Conservation (phyloP, 495 filamentous ascomycete genomes). For the Cenococcum geophilum region DNA sequence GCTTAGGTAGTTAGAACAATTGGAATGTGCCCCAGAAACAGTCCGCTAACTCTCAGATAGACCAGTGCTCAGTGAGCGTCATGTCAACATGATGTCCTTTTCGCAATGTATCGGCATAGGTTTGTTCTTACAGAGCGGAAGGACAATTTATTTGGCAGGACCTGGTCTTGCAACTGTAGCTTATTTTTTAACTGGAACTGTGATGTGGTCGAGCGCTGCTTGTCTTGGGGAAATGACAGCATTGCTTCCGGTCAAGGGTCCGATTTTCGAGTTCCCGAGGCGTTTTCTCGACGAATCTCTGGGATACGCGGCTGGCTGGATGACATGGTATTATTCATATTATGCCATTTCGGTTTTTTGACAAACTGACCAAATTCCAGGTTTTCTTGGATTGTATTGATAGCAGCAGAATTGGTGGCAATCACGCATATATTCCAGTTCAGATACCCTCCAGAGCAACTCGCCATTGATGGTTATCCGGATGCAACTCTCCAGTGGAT, state of each 20-base stretch:
- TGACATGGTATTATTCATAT: conserved; percentile 9
- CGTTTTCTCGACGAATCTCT: conserved; percentile 16
- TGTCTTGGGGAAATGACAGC: conserved; percentile 18
- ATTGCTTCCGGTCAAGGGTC: conserved; percentile 9
- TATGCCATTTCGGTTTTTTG: background rate
- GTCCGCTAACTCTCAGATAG: background rate
- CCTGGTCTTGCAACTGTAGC: conserved; percentile 11
- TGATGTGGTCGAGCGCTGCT: conserved; percentile 15
- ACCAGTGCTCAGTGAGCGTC: conserved; percentile 9
- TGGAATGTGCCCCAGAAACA: background rate
- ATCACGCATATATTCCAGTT: conserved; percentile 18
- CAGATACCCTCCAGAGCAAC: conserved; percentile 13
- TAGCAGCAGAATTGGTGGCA: conserved; percentile 12
- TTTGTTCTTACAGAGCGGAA: conserved; percentile 4
- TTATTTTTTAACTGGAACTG: conserved; percentile 9
- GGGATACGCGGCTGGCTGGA: conserved; percentile 13
- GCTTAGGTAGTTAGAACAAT: background rate
- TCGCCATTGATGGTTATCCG: conserved; percentile 13
- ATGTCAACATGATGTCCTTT: conserved; percentile 15
- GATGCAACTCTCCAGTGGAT: conserved; percentile 15
- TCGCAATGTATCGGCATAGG: conserved; percentile 9
- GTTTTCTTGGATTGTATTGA: conserved; percentile 16
- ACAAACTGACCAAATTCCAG: background rate
- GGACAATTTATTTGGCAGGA: conserved; percentile 7
- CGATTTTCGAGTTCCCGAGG: conserved; percentile 17